Conservation (phyloP, 2,329 filamentous ascomycete genomes). For the Pyrenophora tritici-repentis region DNA sequence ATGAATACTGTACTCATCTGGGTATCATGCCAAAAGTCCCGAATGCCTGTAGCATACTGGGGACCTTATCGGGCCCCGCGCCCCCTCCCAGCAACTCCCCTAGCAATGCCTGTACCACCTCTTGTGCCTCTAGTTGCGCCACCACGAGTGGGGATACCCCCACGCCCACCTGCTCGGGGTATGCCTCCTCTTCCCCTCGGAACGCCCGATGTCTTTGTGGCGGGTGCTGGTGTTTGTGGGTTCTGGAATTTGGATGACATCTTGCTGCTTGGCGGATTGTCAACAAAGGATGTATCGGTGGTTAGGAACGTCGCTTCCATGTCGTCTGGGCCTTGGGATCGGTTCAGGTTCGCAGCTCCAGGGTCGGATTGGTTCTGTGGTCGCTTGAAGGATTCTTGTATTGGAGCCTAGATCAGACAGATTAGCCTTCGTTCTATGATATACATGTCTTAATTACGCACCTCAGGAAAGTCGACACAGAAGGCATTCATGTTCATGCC, state of each 20-base stretch:
- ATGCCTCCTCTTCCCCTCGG: constrained; percentile 42
- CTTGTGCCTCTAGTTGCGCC: constrained; percentile 38
- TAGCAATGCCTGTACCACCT: constrained; percentile 46
- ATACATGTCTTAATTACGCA: constrained; percentile 44
- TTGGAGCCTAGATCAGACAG: constrained; percentile 65
- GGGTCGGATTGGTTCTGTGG: constrained; percentile 37
- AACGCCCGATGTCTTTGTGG: constrained; percentile 22
- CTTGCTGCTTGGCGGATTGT: constrained; percentile 71
- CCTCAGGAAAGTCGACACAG: constrained; percentile 96
- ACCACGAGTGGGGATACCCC: constrained; percentile 43
- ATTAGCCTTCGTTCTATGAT: not conserved
- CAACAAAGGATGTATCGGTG: constrained; percentile 88
- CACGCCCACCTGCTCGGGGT: constrained; percentile 40
- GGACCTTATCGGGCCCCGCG: constrained; percentile 32
- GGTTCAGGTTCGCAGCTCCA: constrained; percentile 25
- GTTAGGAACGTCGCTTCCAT: constrained; percentile 89
- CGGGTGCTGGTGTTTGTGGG: constrained; percentile 41
- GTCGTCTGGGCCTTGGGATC: constrained; percentile 49
- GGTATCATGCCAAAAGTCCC: constrained; percentile 8
- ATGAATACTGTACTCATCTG: not conserved
- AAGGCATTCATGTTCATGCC: constrained; percentile 99
- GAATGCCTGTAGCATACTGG: not conserved
- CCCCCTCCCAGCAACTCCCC: constrained; percentile 41
- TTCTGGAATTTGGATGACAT: constrained; percentile 49
- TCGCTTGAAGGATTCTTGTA: constrained; percentile 76